These are phyloP conservation scores for Starmerella davenportii DNA, from an alignment of 805 yeast species.

Conservation along the genomic window DNA sequence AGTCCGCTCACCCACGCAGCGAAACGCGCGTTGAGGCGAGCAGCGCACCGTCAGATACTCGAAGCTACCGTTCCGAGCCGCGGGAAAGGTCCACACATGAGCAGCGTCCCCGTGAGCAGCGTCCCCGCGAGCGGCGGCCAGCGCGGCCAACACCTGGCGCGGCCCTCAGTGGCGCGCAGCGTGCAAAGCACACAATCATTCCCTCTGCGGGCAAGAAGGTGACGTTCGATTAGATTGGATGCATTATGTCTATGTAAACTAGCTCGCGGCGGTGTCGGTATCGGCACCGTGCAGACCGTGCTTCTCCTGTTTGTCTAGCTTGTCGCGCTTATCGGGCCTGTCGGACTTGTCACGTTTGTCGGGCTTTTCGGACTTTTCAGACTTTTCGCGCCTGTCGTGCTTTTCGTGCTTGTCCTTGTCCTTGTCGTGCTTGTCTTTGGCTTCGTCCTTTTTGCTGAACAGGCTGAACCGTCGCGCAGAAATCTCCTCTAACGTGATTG, in stretches of 20 bases:
- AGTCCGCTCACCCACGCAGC: background rate
- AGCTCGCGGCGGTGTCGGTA: too few relatives aligned
- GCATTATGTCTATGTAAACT: background rate
- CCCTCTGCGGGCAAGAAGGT: slow-evolving; percentile 78
- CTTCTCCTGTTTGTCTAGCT: too few relatives aligned
- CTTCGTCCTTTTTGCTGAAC: slow-evolving; percentile 1
- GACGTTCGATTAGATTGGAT: slow-evolving; percentile 33
- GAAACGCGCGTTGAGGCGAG: background rate
- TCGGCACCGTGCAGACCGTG: too few relatives aligned
- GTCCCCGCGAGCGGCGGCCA: slow-evolving; percentile 9
- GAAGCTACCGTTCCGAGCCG: background rate
- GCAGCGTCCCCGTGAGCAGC: background rate
- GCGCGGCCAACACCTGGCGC: slow-evolving; percentile 38
- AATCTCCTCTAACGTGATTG: background rate
- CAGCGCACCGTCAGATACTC: background rate
- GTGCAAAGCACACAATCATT: slow-evolving; percentile 79
- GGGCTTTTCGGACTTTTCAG: background rate
- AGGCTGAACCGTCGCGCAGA: background rate
- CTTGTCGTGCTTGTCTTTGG: slow-evolving; percentile 13
- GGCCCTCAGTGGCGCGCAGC: slow-evolving; percentile 72
- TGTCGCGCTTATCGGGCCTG: background rate
- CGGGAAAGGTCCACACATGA: too few relatives aligned
- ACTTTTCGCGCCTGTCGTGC: background rate
- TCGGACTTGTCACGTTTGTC: background rate
- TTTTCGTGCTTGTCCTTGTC: slow-evolving; percentile 7